Percentiles rank a stretch among this genome's conserved stretches.
Evolutionary conservation across 805 yeast genomes (phyloP).

Genomic region (Hanseniaspora occidentalis): DNA sequence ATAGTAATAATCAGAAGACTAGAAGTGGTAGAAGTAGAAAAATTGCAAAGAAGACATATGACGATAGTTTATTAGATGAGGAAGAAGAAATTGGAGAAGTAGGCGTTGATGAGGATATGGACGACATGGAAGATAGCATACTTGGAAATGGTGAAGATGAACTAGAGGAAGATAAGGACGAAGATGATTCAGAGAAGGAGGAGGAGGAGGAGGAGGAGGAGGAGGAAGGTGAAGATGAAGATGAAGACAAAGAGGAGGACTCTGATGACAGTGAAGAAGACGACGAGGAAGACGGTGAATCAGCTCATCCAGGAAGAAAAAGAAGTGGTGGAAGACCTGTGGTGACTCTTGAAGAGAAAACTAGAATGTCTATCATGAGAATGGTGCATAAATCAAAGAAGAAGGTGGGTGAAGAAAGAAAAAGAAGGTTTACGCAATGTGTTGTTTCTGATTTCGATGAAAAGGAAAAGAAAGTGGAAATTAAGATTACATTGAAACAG

Average conservation of each 20-base stretch:
- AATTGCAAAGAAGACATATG: no score
- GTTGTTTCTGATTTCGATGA: slow-evolving; percentile 17
- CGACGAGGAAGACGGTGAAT: slow-evolving; percentile 2
- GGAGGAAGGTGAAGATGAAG: slow-evolving; percentile 6
- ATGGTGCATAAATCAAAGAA: slow-evolving; percentile 12
- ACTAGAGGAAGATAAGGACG: slow-evolving; percentile 1
- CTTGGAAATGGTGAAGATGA: no score
- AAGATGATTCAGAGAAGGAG: background rate
- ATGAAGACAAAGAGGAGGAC: slow-evolving; percentile 10
- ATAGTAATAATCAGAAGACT: no score
- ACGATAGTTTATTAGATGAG: no score
- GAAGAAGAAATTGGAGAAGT: background rate
- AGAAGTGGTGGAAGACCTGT: background rate
- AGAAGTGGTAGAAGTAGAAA: no score
- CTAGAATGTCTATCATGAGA: background rate
- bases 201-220: slow-evolving; percentile 1
- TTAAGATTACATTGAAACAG: slow-evolving; percentile 24
- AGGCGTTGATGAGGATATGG: background rate
- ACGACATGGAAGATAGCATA: background rate
- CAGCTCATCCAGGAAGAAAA: background rate
- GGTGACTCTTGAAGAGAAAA: background rate
- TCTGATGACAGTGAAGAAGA: slow-evolving; percentile 8
- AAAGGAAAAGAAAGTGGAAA: slow-evolving; percentile 10
- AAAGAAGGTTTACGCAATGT: slow-evolving; percentile 23
- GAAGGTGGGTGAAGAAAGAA: slow-evolving; percentile 18